phyloP scores from a whole-genome alignment of 176 grass and related monocot genomes.

The Carex littledalei region DNA sequence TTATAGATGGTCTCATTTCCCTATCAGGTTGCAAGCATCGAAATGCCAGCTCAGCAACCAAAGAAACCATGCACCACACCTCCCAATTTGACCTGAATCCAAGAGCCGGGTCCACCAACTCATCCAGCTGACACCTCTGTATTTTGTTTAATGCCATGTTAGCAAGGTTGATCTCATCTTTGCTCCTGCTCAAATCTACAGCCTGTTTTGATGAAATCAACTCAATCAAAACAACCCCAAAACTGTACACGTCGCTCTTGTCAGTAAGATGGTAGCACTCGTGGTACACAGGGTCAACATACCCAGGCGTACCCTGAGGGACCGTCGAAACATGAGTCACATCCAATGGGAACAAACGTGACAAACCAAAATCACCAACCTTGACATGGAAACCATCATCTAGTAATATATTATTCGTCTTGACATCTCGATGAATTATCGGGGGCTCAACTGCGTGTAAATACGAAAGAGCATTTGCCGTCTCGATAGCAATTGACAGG shows the following conservation, averaged over 20 bases:
- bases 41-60: slow-evolving; percentile 68
- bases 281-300: slow-evolving; percentile 77
- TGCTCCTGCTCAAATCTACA: slow-evolving; percentile 64
- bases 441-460: slow-evolving; percentile 55
- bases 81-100: slow-evolving; percentile 33
- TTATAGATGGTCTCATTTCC: slow-evolving; percentile 57
- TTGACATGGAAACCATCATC: slow-evolving; percentile 74
- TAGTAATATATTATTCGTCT: slow-evolving; percentile 81
- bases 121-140: slow-evolving; percentile 49
- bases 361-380: slow-evolving; percentile 82
- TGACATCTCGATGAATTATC: slow-evolving; percentile 90
- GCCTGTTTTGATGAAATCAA: slow-evolving; percentile 87
- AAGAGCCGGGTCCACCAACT: slow-evolving; percentile 58
- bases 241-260: slow-evolving; percentile 96
- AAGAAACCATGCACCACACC: slow-evolving; percentile 40
- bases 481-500: slow-evolving; percentile 78
- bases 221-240: slow-evolving; percentile 78
- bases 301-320: slow-evolving; percentile 87
- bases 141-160: slow-evolving; percentile 66
- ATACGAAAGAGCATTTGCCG: slow-evolving; percentile 63
- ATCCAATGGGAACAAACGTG: slow-evolving; percentile 55
- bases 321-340: slow-evolving; percentile 91
- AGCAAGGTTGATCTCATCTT: slow-evolving; percentile 59
- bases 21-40: slow-evolving; percentile 69
- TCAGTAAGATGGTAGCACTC: slow-evolving; percentile 87